Base-by-base conservation (phyloP, 441 rosid genomes). In the Adansonia madagascariensis region DNA sequence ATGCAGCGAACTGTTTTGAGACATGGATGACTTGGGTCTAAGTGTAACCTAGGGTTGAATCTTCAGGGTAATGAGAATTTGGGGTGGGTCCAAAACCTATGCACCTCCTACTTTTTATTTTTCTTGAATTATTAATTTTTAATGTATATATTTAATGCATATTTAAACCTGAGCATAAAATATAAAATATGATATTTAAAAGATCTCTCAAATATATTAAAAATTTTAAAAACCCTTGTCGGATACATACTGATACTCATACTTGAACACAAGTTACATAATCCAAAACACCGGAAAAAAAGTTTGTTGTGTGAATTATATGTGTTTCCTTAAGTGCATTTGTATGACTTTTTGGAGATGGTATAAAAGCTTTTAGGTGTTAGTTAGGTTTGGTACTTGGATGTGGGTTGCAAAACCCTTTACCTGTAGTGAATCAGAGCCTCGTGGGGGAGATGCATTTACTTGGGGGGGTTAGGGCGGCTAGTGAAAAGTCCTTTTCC, bases 401-500 rank as follows among this genome's bases (percentile, higher is more conserved):
- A 35, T 35, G 39, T 35, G 39, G 39, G 4, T 35, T 35, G 4
- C 39, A 35, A 35, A 35, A 35, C 39, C 39, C 27, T 24, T 24
- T 24, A 24, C 27, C 27, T 24, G 27, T 24, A 24, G 27, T 24
- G 27, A 24, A 24, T 24, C 27, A 24, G 27, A 35, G 39, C 39
- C 39, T 35, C 39, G 39, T 35, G 39, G 39, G 39, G 39, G 4
- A 35, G 27, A 24, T 35, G 39, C 39, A 7, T 47, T 61, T 41
- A 27, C 35, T 12, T 8, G n/a, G 46, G 61, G 4, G 44, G 6
- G 44, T 5, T 41, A 41, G 84, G 84, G 76, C 80, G 82, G 84
- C 86, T 72, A 62, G 81, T 81, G 88, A 81, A 69, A 80, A 60
- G 88, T 88, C 91, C 22, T 62, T 85, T 77, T 87, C 86, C 59